Percentiles rank a stretch among this genome's conserved stretches.
phyloP scores from a whole-genome alignment of 768 basidiomycete species.

The Boletus pseudo-olivaceus region DNA sequence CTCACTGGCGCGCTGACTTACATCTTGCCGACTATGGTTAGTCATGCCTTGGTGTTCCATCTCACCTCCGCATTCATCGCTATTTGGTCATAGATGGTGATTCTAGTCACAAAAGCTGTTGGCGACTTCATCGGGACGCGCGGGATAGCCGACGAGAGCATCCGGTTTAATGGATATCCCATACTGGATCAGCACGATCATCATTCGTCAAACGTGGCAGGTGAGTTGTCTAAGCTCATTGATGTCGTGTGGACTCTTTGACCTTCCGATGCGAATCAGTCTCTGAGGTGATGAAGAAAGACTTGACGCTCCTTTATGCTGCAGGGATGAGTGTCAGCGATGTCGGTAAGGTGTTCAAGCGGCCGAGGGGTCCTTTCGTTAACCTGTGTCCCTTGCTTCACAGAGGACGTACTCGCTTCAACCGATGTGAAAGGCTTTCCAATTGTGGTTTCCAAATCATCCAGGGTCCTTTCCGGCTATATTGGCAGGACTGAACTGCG shows the following conservation, averaged over 20 bases:
- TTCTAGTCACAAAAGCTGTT: constrained; percentile 95
- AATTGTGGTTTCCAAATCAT: constrained; percentile 63
- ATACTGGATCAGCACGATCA: constrained; percentile 96
- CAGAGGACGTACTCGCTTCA: constrained; percentile 68
- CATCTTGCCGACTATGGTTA: constrained; percentile 95
- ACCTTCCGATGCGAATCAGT: constrained; percentile 43
- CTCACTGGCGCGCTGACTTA: constrained; percentile 96
- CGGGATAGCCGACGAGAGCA: constrained; percentile 97
- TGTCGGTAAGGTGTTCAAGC: constrained; percentile 56
- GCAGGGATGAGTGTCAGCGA: constrained; percentile 74
- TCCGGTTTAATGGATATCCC: constrained; percentile 95
- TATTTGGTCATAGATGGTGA: constrained; percentile 67
- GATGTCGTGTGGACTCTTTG: constrained; percentile 3
- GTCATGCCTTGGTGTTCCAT: constrained; percentile 15
- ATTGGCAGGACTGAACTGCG: constrained; percentile 83
- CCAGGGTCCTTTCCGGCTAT: constrained; percentile 73
- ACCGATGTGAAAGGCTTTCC: constrained; percentile 91
- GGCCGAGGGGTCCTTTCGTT: neutral
- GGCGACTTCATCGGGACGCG: constrained; percentile 90
- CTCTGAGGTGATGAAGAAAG: constrained; percentile 84
- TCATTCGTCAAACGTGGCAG: constrained; percentile 85
- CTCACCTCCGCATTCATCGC: constrained; percentile 5
- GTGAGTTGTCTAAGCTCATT: constrained; percentile 41
- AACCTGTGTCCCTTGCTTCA: neutral
- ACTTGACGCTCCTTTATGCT: constrained; percentile 69